Percentiles rank a stretch among this genome's conserved stretches.
Conservation (phyloP, 352 stramenopile species). For the Globisporangium megalacanthum region DNA sequence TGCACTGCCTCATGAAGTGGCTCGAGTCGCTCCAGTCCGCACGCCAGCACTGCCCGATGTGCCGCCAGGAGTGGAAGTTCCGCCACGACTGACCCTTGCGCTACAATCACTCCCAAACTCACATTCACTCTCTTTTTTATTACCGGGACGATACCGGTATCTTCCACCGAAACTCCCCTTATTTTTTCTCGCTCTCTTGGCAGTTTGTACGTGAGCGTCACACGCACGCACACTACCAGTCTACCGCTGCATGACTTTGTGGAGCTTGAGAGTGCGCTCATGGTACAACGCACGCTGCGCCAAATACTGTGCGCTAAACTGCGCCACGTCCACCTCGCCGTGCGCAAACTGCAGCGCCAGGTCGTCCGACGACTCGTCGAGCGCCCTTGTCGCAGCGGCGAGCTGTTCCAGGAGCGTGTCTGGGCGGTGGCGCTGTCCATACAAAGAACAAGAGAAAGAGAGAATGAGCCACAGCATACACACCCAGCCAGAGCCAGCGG, state of each 20-base stretch:
- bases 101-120: neutral
- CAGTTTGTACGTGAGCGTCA: neutral
- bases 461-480: neutral
- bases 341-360: constrained; percentile 67
- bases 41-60: constrained; percentile 87
- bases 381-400: constrained; percentile 40
- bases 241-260: constrained; percentile 59
- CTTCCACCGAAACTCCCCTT: neutral
- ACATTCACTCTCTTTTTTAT: neutral
- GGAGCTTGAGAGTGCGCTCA: constrained; percentile 71
- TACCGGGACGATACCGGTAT: too few species aligned
- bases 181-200: neutral
- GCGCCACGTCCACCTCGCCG: constrained; percentile 58
- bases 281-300: constrained; percentile 70
- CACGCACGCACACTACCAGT: neutral
- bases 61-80: constrained; percentile 85
- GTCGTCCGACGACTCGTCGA: constrained; percentile 68
- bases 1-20: constrained; percentile 93
- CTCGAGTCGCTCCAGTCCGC: constrained; percentile 79
- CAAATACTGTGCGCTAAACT: constrained; percentile 64
- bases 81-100: constrained; percentile 24
- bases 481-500: neutral
- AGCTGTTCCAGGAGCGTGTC: constrained; percentile 73
- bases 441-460: neutral
- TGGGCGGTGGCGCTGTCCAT: constrained; percentile 49